These are phyloP conservation scores for Talaromyces proteolyticus DNA, from an alignment of 495 filamentous ascomycete genomes.

Conservation along the genomic window DNA sequence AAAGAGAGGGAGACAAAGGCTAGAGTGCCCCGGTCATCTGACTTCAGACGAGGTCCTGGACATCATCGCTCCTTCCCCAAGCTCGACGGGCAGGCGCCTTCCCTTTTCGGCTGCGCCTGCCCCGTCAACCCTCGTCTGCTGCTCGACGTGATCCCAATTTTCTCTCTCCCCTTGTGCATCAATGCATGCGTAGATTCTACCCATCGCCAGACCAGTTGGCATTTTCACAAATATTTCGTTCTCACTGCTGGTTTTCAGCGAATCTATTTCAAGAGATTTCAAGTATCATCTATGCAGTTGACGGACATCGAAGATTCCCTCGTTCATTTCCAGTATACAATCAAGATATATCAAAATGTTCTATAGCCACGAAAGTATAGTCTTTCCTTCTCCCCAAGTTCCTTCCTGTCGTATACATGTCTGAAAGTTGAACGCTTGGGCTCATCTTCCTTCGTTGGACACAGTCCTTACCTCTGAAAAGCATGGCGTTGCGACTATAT, in stretches of 20 bases:
- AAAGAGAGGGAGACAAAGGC: too few relatives aligned
- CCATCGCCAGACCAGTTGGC: too few relatives aligned
- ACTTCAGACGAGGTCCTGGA: background rate
- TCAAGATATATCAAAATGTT: conserved; percentile 56
- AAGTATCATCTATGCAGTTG: background rate
- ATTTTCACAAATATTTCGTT: too few relatives aligned
- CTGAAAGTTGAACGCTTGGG: conserved; percentile 4
- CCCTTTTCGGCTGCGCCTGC: background rate
- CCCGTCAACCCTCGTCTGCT: background rate
- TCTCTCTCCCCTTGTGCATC: too few relatives aligned
- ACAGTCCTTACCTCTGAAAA: conserved; percentile 81
- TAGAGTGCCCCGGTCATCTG: background rate
- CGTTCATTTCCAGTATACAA: background rate
- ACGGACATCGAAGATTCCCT: background rate
- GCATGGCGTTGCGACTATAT: conserved; percentile 91
- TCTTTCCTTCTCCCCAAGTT: background rate
- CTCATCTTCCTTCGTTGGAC: conserved; percentile 14
- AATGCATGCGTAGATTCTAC: too few relatives aligned
- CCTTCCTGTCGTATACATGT: background rate
- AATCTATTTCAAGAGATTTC: too few relatives aligned
- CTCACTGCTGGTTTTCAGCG: too few relatives aligned
- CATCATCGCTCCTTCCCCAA: background rate
- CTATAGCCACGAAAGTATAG: conserved; percentile 84
- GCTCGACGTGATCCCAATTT: too few relatives aligned
- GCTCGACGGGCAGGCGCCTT: background rate